Conservation (phyloP, 306 rosid species). For the Castanea crenata region DNA sequence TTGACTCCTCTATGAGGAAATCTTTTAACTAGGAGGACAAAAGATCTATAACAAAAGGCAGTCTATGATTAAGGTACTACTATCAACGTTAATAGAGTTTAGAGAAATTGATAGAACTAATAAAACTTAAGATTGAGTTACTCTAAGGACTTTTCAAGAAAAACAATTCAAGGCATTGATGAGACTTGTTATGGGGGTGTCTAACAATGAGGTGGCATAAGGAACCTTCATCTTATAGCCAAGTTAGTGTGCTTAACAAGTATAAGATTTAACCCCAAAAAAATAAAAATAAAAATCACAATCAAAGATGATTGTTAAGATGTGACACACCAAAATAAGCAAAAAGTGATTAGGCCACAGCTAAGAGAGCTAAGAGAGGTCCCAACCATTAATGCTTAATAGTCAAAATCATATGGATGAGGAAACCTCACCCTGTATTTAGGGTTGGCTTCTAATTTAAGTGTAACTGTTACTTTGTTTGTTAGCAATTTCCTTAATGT, state of each 20-base stretch:
- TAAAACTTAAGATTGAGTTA: neutral
- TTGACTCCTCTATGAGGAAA: neutral
- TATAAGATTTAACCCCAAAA: neutral
- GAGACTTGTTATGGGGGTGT: neutral
- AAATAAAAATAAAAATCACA: neutral
- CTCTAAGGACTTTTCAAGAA: neutral
- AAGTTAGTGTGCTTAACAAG: neutral
- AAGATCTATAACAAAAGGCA: neutral
- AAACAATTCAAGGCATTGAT: neutral
- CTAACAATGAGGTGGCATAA: neutral
- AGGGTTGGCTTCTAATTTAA: neutral
- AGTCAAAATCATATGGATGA: constrained; percentile 26
- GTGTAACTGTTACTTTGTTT: neutral
- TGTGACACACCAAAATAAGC: constrained; percentile 7
- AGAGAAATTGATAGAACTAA: neutral
- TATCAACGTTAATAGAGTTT: neutral
- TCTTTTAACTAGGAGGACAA: neutral
- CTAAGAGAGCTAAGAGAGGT: neutral
- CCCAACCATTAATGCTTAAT: constrained; percentile 20
- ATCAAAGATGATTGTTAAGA: constrained; percentile 5
- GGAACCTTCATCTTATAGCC: neutral
- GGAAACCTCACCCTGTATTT: constrained; percentile 18
- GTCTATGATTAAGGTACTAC: neutral
- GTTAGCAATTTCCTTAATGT: neutral
- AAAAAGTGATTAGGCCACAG: constrained; percentile 6